These are phyloP conservation scores for Ascochyta pisi DNA, from an alignment of 2,329 filamentous ascomycete genomes.

Conservation along the genomic window DNA sequence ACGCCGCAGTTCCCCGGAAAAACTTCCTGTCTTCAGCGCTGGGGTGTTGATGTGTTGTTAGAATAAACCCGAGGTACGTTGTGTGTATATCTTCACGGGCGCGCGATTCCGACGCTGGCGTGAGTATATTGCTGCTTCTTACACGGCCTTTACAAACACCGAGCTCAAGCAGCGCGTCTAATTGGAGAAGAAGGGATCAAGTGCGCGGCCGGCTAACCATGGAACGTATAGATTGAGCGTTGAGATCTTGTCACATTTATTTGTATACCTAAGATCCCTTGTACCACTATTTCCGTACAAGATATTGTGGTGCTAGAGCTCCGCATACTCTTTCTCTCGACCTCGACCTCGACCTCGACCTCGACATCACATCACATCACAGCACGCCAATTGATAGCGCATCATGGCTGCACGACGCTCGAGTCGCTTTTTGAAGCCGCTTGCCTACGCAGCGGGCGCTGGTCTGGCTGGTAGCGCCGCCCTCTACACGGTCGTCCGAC, in stretches of 20 bases:
- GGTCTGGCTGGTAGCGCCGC: slow-evolving; percentile 61
- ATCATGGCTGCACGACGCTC: slow-evolving; percentile 46
- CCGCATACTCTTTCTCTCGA: neutral
- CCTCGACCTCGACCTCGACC: neutral
- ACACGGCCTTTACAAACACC: slow-evolving; percentile 4
- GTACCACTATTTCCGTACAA: neutral
- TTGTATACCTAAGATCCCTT: slow-evolving; percentile 4
- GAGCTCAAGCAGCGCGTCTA: slow-evolving; percentile 5
- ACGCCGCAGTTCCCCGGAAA: slow-evolving; percentile 18
- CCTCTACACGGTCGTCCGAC: slow-evolving; percentile 71
- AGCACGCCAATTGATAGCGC: slow-evolving; percentile 19
- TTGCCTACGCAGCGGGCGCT: slow-evolving; percentile 66
- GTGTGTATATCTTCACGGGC: neutral
- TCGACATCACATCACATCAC: slow-evolving; percentile 4
- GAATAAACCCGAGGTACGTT: slow-evolving; percentile 12
- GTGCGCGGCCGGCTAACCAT: slow-evolving; percentile 20
- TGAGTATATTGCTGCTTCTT: neutral
- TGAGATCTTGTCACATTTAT: slow-evolving; percentile 10
- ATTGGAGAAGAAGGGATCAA: neutral
- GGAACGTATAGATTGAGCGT: slow-evolving; percentile 8
- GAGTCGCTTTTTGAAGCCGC: slow-evolving; percentile 61
- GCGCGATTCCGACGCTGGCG: slow-evolving; percentile 5
- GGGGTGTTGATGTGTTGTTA: slow-evolving; percentile 8
- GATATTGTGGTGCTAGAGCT: slow-evolving; percentile 1
- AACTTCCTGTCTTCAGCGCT: slow-evolving; percentile 8